phyloP scores from a whole-genome alignment of 2,329 filamentous ascomycete species.

The Trichoderma citrinoviride region DNA sequence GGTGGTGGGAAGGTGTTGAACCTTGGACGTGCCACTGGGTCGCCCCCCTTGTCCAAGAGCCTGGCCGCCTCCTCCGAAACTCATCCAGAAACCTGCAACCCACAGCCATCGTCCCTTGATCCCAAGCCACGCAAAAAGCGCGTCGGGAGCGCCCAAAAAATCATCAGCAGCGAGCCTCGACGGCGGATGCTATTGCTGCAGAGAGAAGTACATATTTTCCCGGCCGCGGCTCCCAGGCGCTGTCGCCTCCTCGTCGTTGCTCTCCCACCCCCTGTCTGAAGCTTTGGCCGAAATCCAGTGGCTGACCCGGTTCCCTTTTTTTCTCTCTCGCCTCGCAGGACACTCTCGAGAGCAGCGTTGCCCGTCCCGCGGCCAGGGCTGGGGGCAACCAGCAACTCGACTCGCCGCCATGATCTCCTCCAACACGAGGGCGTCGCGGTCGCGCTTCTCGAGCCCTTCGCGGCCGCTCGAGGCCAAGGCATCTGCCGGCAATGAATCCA shows the following conservation, averaged over 20 bases:
- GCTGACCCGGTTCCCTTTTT: constrained; percentile 22
- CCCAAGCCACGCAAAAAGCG: constrained; percentile 31
- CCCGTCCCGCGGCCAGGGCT: constrained; percentile 26
- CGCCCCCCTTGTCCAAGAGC: constrained; percentile 30
- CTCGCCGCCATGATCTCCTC: constrained; percentile 39
- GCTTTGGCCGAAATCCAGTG: constrained; percentile 12
- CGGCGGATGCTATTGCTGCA: constrained; percentile 34
- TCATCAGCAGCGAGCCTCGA: constrained; percentile 31
- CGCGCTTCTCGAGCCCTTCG: constrained; percentile 56
- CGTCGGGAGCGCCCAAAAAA: constrained; percentile 30
- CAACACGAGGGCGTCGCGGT: constrained; percentile 51
- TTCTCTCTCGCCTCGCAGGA: constrained; percentile 21
- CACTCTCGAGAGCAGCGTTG: constrained; percentile 34
- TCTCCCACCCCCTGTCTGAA: neutral
- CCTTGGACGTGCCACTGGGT: constrained; percentile 24
- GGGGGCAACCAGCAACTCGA: constrained; percentile 23
- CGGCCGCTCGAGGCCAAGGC: constrained; percentile 41
- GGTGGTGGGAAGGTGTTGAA: constrained; percentile 22
- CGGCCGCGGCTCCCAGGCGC: neutral
- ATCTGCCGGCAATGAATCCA: constrained; percentile 39
- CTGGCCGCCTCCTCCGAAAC: constrained; percentile 29
- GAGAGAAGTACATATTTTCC: constrained; percentile 29
- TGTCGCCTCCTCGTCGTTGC: neutral
- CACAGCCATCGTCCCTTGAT: constrained; percentile 28
- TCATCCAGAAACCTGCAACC: constrained; percentile 26